These are phyloP conservation scores for Benincasa hispida DNA, from an alignment of 306 rosid genomes.

Conservation along the genomic window DNA sequence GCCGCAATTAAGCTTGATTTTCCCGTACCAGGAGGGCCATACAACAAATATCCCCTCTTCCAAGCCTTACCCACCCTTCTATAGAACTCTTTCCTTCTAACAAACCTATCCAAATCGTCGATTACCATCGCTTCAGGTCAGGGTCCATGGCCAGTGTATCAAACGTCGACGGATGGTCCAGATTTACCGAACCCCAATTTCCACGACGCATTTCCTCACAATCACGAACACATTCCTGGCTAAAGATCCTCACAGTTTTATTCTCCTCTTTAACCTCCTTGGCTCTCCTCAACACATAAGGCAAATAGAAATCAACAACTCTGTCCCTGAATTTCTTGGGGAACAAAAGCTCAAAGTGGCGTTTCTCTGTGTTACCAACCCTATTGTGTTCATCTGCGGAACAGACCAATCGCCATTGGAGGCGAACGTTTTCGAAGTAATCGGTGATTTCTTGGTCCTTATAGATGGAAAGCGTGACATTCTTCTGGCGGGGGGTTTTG, in stretches of 20 bases:
- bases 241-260: background rate
- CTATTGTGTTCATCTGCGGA: background rate
- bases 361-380: background rate
- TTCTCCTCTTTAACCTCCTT: background rate
- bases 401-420: background rate
- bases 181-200: background rate
- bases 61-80: background rate
- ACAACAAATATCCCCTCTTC: conserved; percentile 2
- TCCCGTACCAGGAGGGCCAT: conserved; percentile 1
- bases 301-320: background rate
- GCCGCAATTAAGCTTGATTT: conserved; percentile 6
- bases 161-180: background rate
- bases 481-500: background rate
- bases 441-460: background rate
- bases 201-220: too few species aligned
- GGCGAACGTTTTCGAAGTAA: background rate
- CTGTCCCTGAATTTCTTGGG: background rate
- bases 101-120: conserved; percentile 1
- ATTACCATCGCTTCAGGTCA: background rate
- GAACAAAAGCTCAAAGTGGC: background rate
- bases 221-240: conserved; percentile 1
- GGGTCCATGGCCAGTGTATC: background rate
- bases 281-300: background rate
- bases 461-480: background rate
- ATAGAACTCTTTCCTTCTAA: background rate